These are phyloP conservation scores for Stachybotrys chlorohalonatus DNA, from an alignment of 2,329 filamentous ascomycete genomes.

Conservation along the genomic window DNA sequence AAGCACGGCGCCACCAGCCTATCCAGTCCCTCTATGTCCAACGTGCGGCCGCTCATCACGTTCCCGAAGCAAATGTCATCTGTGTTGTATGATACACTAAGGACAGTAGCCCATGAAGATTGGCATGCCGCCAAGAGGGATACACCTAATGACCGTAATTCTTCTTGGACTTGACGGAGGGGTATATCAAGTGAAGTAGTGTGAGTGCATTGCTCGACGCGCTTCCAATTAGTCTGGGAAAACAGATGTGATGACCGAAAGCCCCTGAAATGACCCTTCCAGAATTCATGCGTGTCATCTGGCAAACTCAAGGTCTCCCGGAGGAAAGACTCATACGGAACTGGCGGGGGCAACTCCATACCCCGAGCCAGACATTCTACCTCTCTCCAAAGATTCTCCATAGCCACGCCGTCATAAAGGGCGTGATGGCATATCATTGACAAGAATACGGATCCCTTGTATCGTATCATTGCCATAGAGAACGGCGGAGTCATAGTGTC, in stretches of 20 bases:
- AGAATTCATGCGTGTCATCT: constrained; percentile 51
- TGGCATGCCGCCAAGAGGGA: constrained; percentile 63
- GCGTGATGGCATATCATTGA: constrained; percentile 65
- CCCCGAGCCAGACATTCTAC: constrained; percentile 50
- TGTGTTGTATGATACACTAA: constrained; percentile 45
- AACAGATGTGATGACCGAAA: constrained; percentile 30
- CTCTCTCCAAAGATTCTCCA: constrained; percentile 60
- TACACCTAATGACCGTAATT: constrained; percentile 42
- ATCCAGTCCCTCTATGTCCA: constrained; percentile 57
- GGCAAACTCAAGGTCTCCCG: constrained; percentile 42
- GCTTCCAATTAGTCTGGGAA: constrained; percentile 6
- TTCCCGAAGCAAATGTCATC: constrained; percentile 80
- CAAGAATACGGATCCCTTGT: constrained; percentile 22
- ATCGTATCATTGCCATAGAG: constrained; percentile 32
- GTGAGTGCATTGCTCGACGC: constrained; percentile 18
- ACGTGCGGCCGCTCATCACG: constrained; percentile 68
- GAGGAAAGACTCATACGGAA: constrained; percentile 57
- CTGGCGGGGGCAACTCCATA: constrained; percentile 33
- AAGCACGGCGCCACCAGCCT: constrained; percentile 81
- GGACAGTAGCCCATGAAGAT: constrained; percentile 59
- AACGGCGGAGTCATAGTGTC: constrained; percentile 36
- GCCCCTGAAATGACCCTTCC: constrained; percentile 45
- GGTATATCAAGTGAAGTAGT: constrained; percentile 21
- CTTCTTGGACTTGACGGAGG: constrained; percentile 36
- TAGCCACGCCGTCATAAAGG: constrained; percentile 76